These are phyloP conservation scores for Desmodesmus armatus DNA, from an alignment of 139 green algal genomes.

Conservation along the genomic window DNA sequence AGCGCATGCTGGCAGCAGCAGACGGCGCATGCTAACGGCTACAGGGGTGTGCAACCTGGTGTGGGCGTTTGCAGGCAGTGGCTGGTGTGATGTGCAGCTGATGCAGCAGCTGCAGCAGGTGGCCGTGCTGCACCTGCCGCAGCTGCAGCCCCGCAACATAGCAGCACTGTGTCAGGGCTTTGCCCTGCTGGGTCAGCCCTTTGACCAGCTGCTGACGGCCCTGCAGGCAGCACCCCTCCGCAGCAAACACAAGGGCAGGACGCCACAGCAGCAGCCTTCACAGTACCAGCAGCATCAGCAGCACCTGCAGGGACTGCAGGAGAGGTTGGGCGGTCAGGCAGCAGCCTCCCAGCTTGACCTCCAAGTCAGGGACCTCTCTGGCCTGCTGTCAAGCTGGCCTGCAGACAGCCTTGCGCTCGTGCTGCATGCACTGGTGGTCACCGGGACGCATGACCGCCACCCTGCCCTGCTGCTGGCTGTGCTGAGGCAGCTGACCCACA, in stretches of 20 bases:
- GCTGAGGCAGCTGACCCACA: constrained; percentile 1
- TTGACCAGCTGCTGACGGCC: neutral
- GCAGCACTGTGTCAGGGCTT: constrained; percentile 34
- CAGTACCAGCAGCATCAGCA: neutral
- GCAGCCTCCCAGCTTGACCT: neutral
- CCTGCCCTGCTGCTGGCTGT: neutral
- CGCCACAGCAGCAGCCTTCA: constrained; percentile 1
- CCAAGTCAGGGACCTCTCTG: neutral
- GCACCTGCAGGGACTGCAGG: neutral
- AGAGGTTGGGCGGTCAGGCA: neutral
- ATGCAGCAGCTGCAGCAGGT: constrained; percentile 37
- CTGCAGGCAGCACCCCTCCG: neutral
- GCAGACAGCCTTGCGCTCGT: constrained; percentile 26
- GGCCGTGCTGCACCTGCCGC: neutral
- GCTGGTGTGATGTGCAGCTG: constrained; percentile 10
- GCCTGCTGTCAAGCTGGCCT: neutral
- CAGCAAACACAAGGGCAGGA: neutral
- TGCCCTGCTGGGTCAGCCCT: constrained; percentile 1
- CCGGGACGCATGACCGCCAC: neutral
- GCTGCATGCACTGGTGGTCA: neutral
- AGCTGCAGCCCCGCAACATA: constrained; percentile 13
- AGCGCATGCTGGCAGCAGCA: neutral
- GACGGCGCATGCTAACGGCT: constrained; percentile 12
- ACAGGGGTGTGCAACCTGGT: constrained; percentile 41
- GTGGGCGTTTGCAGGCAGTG: constrained; percentile 24